phyloP scores from a whole-genome alignment of 192 early-diverging fungal species.

The Coemansia sp. region DNA sequence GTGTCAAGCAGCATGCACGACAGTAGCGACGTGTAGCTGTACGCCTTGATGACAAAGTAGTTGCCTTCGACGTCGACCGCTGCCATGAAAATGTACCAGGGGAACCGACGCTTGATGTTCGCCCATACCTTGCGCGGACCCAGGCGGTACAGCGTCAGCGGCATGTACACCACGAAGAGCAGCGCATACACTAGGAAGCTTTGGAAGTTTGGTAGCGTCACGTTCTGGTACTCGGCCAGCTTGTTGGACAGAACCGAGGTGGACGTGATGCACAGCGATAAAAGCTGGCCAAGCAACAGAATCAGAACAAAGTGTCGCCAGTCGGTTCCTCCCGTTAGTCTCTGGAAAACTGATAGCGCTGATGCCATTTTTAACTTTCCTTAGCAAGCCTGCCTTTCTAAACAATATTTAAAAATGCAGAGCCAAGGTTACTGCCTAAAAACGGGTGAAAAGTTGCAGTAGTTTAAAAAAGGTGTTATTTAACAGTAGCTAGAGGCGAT shows the following conservation, averaged over 20 bases:
- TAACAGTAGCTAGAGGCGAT: slow-evolving; percentile 6
- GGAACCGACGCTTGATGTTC: slow-evolving; percentile 41
- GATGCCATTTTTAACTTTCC: slow-evolving; percentile 49
- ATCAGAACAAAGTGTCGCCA: slow-evolving; percentile 53
- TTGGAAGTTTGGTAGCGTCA: slow-evolving; percentile 67
- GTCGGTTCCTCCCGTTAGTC: slow-evolving; percentile 14
- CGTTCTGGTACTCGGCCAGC: slow-evolving; percentile 55
- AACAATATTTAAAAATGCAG: slow-evolving; percentile 5
- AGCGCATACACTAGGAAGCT: slow-evolving; percentile 66
- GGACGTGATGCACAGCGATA: slow-evolving; percentile 74
- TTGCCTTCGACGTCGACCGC: slow-evolving; percentile 79
- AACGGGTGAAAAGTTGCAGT: slow-evolving; percentile 53
- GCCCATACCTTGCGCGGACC: slow-evolving; percentile 39
- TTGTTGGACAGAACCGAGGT: slow-evolving; percentile 67
- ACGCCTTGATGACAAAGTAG: slow-evolving; percentile 78
- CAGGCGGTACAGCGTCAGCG: slow-evolving; percentile 39
- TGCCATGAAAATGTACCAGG: slow-evolving; percentile 61
- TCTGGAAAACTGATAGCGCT: neutral
- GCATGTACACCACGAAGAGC: slow-evolving; percentile 52
- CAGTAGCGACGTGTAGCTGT: slow-evolving; percentile 69
- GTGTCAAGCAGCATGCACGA: slow-evolving; percentile 77
- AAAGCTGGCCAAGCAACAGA: slow-evolving; percentile 59
- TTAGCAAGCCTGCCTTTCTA: slow-evolving; percentile 5
- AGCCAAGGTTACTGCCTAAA: slow-evolving; percentile 41
- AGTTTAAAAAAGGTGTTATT: slow-evolving; percentile 28